Conservation (phyloP, 768 basidiomycete species). For the Mycena floridula region DNA sequence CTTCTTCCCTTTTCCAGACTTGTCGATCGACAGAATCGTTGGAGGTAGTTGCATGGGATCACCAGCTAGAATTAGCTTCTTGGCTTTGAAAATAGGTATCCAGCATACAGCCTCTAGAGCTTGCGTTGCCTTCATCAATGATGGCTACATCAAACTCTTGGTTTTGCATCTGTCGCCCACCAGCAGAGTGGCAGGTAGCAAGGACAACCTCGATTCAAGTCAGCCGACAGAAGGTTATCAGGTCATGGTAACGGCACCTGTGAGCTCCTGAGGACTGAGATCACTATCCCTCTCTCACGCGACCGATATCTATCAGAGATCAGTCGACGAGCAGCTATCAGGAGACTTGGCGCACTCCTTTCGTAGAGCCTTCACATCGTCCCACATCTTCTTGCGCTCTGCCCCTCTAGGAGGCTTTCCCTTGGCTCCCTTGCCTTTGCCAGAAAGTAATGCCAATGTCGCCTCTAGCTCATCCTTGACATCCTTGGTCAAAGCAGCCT, state of each 20-base stretch:
- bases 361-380: slow-evolving; percentile 76
- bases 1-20: slow-evolving; percentile 26
- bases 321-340: slow-evolving; percentile 1
- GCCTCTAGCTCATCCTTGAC: slow-evolving; percentile 82
- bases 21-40: slow-evolving; percentile 71
- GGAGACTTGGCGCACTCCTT: slow-evolving; percentile 75
- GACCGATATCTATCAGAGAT: slow-evolving; percentile 64
- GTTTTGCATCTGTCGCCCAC: slow-evolving; percentile 72
- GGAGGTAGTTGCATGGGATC: slow-evolving; percentile 96
- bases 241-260: slow-evolving; percentile 37
- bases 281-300: slow-evolving; percentile 81
- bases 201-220: slow-evolving; percentile 71
- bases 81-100: slow-evolving; percentile 91
- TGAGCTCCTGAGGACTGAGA: slow-evolving; percentile 71
- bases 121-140: slow-evolving; percentile 97
- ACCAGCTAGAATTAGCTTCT: slow-evolving; percentile 86
- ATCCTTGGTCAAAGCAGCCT: slow-evolving; percentile 83
- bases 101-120: slow-evolving; percentile 96
- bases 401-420: slow-evolving; percentile 63
- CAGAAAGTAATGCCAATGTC: slow-evolving; percentile 58
- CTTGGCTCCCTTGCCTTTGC: slow-evolving; percentile 69
- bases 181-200: slow-evolving; percentile 92
- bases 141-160: slow-evolving; percentile 87
- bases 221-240: neutral
- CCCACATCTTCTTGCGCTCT: slow-evolving; percentile 83